Conservation (phyloP, 1,284 basidiomycete species). For the Trichosporon asahii region DNA sequence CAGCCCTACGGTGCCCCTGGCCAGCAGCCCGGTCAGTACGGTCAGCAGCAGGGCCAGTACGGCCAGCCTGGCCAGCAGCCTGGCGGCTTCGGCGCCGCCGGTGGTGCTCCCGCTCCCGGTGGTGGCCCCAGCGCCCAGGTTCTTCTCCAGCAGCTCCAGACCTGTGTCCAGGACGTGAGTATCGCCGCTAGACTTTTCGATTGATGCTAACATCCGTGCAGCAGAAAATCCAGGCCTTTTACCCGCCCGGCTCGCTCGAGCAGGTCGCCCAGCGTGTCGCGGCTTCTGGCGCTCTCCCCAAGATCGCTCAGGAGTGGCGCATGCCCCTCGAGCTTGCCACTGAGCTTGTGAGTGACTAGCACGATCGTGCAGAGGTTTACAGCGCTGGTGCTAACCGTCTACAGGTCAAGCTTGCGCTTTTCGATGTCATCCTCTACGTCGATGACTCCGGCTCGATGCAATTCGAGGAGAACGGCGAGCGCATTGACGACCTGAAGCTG, state of each 20-base stretch:
- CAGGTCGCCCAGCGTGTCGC: conserved; percentile 52
- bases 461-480: conserved; percentile 51
- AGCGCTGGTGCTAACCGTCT: background rate
- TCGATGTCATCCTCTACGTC: conserved; percentile 50
- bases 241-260: conserved; percentile 52
- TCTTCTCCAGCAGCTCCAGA: conserved; percentile 39
- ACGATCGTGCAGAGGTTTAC: no score
- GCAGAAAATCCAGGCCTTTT: conserved; percentile 54
- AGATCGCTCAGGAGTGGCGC: conserved; percentile 52
- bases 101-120: conserved; percentile 25
- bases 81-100: conserved; percentile 23
- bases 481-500: conserved; percentile 54
- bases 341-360: conserved; percentile 38
- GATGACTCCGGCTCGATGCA: conserved; percentile 54
- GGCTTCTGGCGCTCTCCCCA: conserved; percentile 47
- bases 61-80: conserved; percentile 22
- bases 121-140: conserved; percentile 22
- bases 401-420: conserved; percentile 50
- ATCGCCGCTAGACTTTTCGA: background rate
- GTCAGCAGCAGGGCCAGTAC: conserved; percentile 23
- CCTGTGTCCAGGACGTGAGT: conserved; percentile 52
- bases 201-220: conserved; percentile 19
- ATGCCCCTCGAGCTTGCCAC: conserved; percentile 53
- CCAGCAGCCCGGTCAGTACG: conserved; percentile 23
- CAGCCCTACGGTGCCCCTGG: no score